Conservation (phyloP, 768 basidiomycete genomes). For the Daedalea quercina region DNA sequence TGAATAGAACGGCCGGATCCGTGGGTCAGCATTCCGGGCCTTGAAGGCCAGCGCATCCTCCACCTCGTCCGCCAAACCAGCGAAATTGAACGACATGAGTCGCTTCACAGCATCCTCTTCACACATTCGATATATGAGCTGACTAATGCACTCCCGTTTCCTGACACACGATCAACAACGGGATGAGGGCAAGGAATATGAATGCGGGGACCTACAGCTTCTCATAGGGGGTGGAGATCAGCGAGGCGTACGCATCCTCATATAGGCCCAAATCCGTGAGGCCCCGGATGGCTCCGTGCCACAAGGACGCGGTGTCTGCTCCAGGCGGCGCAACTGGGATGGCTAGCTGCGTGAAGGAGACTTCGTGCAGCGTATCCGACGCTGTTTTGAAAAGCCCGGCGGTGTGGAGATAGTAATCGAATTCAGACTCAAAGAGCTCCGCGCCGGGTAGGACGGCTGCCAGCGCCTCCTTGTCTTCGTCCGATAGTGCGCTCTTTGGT, state of each 20-base stretch:
- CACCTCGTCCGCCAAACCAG: constrained; percentile 79
- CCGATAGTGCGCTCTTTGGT: constrained; percentile 41
- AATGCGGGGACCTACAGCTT: constrained; percentile 55
- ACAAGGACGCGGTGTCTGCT: constrained; percentile 59
- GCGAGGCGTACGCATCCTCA: constrained; percentile 81
- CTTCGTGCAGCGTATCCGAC: constrained; percentile 51
- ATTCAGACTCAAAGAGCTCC: constrained; percentile 51
- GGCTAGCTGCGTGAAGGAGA: constrained; percentile 73
- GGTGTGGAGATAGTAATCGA: constrained; percentile 73
- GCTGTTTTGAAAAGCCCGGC: constrained; percentile 66
- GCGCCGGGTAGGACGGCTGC: constrained; percentile 52
- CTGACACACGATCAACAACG: constrained; percentile 31
- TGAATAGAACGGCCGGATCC: constrained; percentile 78
- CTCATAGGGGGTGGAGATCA: constrained; percentile 70
- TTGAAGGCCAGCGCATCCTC: constrained; percentile 88
- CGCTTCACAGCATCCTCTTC: constrained; percentile 77
- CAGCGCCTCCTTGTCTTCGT: constrained; percentile 61
- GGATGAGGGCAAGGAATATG: not conserved
- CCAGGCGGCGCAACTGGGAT: constrained; percentile 57
- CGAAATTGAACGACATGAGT: constrained; percentile 78
- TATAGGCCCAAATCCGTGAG: constrained; percentile 66
- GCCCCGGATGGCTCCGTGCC: constrained; percentile 74
- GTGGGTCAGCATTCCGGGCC: constrained; percentile 88
- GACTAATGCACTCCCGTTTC: constrained; percentile 74
- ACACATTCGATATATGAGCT: constrained; percentile 88